Evolutionary conservation across 192 early-diverging fungal genomes (phyloP), one percentile per base, ranked within the genome.

Genomic region (Coemansia sp.): DNA sequence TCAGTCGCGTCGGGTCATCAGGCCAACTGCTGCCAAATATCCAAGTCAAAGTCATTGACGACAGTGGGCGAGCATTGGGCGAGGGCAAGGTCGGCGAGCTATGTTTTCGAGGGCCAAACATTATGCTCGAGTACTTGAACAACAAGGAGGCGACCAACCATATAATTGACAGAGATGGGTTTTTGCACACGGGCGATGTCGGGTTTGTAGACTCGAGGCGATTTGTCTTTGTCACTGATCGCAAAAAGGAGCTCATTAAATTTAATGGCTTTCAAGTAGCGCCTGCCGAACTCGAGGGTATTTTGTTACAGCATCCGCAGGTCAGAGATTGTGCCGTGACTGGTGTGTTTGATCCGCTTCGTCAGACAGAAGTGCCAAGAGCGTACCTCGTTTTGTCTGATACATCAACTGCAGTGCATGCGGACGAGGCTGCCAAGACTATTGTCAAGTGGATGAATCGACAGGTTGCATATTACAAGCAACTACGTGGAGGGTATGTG

Each of bases 211-310:
- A 94, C 67, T 77, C 75, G 38, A 43, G 88, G 3, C 91, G 90
- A 5, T 75, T 89, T 52, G 88, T 91, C 66, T 89, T 78, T 71
- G 85, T 91, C 29, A 85, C 88, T 9, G 92, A 91, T 69, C 92
- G 96, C 20, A 73, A 92, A 33, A 98, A 96, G 86, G 93, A 96
- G 69, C 80, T 96, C 12, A 97, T 96, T 80, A 97, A 98, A 77
- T 98, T 74, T 75, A 96, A 96, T 71, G 87, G 89, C 15, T 87
- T 87, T 62, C 86, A 89, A 76, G 92, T 98, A 7, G 87, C 93
- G 2, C 96, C 95, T 0, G 91, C 94, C 2, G 94, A 96, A 75
- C 84, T 98, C 10, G 96, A 98, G 70, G 89, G 85, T 2, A 46
- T 90, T 42, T 75, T 96, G 61, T 64, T 93, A 1, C 76, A 87